Evolutionary conservation across 192 early-diverging fungal species (phyloP).

Genomic region (Backusella tarrabulga): DNA sequence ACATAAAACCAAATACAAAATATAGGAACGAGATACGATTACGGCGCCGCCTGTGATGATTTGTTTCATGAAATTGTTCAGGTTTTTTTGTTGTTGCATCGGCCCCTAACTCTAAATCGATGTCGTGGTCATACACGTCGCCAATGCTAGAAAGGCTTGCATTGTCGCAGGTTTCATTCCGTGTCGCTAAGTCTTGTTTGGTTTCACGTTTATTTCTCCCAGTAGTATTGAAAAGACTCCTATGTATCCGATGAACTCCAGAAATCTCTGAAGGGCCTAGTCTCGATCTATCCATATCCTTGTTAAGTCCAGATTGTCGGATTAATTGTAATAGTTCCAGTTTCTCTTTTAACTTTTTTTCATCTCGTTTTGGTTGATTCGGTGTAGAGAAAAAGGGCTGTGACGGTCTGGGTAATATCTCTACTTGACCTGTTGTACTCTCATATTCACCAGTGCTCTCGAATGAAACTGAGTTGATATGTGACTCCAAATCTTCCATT

Average conservation of each 20-base stretch:
- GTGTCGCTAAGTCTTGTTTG: background rate
- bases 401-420: constrained; percentile 21
- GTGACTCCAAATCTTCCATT: constrained; percentile 10
- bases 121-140: background rate
- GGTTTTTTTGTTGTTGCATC: background rate
- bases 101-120: background rate
- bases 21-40: constrained; percentile 11
- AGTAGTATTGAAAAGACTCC: background rate
- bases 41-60: background rate
- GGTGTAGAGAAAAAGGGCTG: background rate
- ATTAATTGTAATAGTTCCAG: constrained; percentile 19
- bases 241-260: background rate
- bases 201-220: background rate
- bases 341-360: constrained; percentile 11
- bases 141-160: background rate
- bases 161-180: background rate
- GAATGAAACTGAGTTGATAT: background rate
- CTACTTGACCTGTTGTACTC: constrained; percentile 3
- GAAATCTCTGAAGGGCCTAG: background rate
- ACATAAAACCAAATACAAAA: constrained; percentile 21
- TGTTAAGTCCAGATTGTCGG: background rate
- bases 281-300: background rate
- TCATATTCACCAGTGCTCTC: background rate
- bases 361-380: background rate
- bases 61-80: background rate